Conservation (phyloP, 2,329 filamentous ascomycete genomes). For the Cladosporium sphaerospermum region DNA sequence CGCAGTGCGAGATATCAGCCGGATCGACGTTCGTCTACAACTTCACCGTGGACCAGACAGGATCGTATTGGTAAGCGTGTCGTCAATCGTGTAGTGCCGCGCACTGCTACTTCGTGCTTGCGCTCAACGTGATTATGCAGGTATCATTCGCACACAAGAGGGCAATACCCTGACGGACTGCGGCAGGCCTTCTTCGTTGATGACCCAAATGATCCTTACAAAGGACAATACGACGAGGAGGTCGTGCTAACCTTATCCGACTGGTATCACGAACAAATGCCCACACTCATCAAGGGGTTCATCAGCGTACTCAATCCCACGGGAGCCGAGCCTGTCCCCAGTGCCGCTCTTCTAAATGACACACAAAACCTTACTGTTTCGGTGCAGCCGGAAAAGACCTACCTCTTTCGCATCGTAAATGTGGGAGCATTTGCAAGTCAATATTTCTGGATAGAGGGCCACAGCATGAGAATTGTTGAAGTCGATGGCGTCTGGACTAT, state of each 20-base stretch:
- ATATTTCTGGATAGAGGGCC: slow-evolving; percentile 64
- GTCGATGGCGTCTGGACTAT: slow-evolving; percentile 64
- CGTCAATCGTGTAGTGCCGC: too few species aligned
- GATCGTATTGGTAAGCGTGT: background rate
- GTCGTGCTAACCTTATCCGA: slow-evolving; percentile 63
- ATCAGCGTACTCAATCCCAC: slow-evolving; percentile 50
- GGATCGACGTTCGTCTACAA: slow-evolving; percentile 59
- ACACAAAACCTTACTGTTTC: slow-evolving; percentile 41
- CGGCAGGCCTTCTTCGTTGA: slow-evolving; percentile 63
- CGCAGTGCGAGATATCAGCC: slow-evolving; percentile 61
- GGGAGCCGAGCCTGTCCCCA: slow-evolving; percentile 59
- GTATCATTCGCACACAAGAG: slow-evolving; percentile 62
- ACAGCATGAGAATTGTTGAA: slow-evolving; percentile 59
- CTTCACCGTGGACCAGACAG: slow-evolving; percentile 51
- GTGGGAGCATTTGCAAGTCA: slow-evolving; percentile 66
- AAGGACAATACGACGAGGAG: slow-evolving; percentile 53
- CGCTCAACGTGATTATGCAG: slow-evolving; percentile 38
- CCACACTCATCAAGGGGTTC: slow-evolving; percentile 47
- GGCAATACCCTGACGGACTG: slow-evolving; percentile 63
- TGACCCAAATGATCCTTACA: slow-evolving; percentile 48
- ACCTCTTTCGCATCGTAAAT: slow-evolving; percentile 64
- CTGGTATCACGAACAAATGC: slow-evolving; percentile 61
- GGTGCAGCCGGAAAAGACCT: slow-evolving; percentile 49
- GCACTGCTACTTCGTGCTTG: slow-evolving; percentile 34
- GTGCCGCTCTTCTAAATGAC: slow-evolving; percentile 61